These are phyloP conservation scores for Oxytropis ochrocephala DNA, from an alignment of 306 rosid species.

Conservation along the genomic window DNA sequence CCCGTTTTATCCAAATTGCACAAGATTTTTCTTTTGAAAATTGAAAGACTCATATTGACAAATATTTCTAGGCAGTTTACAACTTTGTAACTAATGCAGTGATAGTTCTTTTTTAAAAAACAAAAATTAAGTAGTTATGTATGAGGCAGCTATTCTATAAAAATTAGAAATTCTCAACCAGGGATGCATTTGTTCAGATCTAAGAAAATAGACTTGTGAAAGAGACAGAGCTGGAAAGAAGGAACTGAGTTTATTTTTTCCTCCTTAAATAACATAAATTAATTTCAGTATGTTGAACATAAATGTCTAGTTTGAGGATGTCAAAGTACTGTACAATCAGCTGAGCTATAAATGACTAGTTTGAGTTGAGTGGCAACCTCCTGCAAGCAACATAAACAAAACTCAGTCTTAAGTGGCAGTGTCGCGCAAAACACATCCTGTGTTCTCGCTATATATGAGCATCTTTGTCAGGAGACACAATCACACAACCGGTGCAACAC, in stretches of 20 bases:
- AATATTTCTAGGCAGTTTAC: too few relatives aligned
- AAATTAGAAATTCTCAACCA: slow-evolving; percentile 3
- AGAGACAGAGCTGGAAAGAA: neutral
- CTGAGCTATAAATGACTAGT: slow-evolving; percentile 28
- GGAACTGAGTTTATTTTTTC: slow-evolving; percentile 2
- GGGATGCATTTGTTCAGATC: neutral
- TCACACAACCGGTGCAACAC: neutral
- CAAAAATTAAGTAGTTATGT: neutral
- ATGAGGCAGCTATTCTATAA: neutral
- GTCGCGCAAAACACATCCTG: neutral
- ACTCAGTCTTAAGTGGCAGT: neutral
- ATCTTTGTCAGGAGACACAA: neutral
- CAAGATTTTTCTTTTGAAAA: too few relatives aligned
- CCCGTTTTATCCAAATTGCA: too few relatives aligned
- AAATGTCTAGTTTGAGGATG: slow-evolving; percentile 30
- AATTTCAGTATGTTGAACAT: slow-evolving; percentile 22
- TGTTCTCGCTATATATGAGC: too few relatives aligned
- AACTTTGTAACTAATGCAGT: neutral
- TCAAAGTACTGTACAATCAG: slow-evolving; percentile 65
- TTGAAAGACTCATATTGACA: too few relatives aligned
- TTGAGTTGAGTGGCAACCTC: slow-evolving; percentile 35
- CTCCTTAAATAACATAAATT: slow-evolving; percentile 15
- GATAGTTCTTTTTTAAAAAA: too few relatives aligned
- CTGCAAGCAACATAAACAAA: slow-evolving; percentile 40
- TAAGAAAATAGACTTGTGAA: neutral